A percentile compares a stretch with the other conserved stretches of the same genome.
phyloP scores from a whole-genome alignment of 441 rosid species.

The Jatropha multifida region DNA sequence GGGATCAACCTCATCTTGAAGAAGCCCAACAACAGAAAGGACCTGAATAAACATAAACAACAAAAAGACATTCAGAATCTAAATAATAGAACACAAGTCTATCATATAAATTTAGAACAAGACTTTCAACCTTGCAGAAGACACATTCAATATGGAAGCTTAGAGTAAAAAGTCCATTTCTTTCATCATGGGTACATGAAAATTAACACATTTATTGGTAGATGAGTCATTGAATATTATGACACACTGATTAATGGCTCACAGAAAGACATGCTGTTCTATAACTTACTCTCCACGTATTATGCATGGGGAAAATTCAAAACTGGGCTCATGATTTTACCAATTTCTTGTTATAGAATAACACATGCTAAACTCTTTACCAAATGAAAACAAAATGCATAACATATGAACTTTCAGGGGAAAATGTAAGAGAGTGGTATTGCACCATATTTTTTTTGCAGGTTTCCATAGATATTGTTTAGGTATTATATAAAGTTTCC shows the following conservation, averaged over 20 bases:
- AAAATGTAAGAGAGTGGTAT: not conserved
- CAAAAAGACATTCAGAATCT: not conserved
- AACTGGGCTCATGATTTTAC: too few relatives aligned
- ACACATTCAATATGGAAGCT: not conserved
- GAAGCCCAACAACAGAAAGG: constrained; percentile 81
- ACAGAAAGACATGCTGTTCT: not conserved
- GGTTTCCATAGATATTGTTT: not conserved
- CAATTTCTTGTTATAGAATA: not conserved
- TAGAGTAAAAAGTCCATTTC: not conserved
- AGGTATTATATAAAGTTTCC: not conserved
- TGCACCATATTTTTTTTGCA: not conserved
- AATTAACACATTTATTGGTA: not conserved
- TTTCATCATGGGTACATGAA: not conserved
- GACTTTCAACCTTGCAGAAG: not conserved
- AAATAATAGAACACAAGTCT: not conserved
- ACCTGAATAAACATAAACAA: constrained; percentile 38
- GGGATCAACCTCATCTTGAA: constrained; percentile 92
- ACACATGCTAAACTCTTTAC: not conserved
- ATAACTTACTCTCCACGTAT: not conserved
- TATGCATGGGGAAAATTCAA: not conserved
- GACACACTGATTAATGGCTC: too few relatives aligned
- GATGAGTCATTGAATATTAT: not conserved
- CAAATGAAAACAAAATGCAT: not conserved
- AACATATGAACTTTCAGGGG: not conserved
- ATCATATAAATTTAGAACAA: not conserved